These are phyloP conservation scores for Hordeum pubiflorum DNA, from an alignment of 202 grass and related monocot species.

Conservation along the genomic window DNA sequence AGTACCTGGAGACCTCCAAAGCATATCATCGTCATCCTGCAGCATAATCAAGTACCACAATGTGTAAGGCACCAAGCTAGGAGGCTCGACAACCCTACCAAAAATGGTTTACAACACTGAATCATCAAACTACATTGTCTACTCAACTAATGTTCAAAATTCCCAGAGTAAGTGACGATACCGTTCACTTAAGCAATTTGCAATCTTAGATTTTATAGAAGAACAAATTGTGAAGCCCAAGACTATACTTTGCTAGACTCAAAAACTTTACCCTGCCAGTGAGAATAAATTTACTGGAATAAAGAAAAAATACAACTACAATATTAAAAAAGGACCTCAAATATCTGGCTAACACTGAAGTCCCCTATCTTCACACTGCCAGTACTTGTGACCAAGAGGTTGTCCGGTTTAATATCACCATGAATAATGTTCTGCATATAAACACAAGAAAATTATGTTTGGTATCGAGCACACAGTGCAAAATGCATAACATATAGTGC, in stretches of 20 bases:
- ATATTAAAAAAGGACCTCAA: conserved; percentile 49
- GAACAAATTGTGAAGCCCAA: background rate
- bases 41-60: conserved; percentile 11
- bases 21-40: conserved; percentile 82
- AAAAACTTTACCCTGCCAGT: background rate
- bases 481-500: conserved; percentile 1
- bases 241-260: background rate
- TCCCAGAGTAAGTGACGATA: background rate
- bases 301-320: conserved; percentile 24
- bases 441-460: conserved; percentile 9
- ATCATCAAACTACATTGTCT: conserved; percentile 3
- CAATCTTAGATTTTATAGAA: background rate
- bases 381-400: conserved; percentile 67
- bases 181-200: background rate
- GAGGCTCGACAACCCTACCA: background rate
- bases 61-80: conserved; percentile 2
- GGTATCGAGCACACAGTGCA: conserved; percentile 8
- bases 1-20: conserved; percentile 83
- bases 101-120: background rate
- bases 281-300: background rate
- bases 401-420: conserved; percentile 89
- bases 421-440: conserved; percentile 70
- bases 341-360: conserved; percentile 91
- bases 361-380: conserved; percentile 85
- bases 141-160: conserved; percentile 6